Evolutionary conservation across 2,329 filamentous ascomycete genomes (phyloP).

Genomic region (Falciphora oryzae): DNA sequence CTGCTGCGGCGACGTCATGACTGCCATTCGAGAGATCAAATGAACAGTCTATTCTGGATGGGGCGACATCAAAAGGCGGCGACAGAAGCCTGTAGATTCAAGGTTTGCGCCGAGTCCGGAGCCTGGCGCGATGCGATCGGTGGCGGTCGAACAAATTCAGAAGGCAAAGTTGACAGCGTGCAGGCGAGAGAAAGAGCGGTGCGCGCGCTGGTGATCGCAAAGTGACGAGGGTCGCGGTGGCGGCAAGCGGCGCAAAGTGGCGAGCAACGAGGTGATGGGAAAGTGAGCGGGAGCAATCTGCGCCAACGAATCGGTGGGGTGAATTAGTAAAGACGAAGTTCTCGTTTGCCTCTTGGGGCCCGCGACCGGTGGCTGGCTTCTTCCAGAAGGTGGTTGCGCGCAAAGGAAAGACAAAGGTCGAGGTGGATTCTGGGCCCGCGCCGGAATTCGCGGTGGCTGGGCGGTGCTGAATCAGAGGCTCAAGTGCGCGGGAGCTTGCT

Average conservation of each 20-base stretch:
- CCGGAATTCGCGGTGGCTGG: conserved; percentile 2
- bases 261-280: background rate
- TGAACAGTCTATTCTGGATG: conserved; percentile 14
- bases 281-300: background rate
- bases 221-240: background rate
- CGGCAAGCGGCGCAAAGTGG: background rate
- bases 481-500: background rate
- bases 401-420: background rate
- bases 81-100: background rate
- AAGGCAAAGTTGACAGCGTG: background rate
- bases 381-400: background rate
- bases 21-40: conserved; percentile 37
- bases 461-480: background rate
- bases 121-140: background rate
- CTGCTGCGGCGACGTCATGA: conserved; percentile 44
- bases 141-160: background rate
- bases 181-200: background rate
- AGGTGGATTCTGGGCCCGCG: background rate
- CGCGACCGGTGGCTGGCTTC: background rate
- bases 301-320: background rate
- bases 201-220: background rate
- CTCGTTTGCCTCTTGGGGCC: background rate
- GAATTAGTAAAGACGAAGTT: conserved; percentile 1
- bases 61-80: conserved; percentile 32
- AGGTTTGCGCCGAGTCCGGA: background rate